Evolutionary conservation across 495 filamentous ascomycete species (phyloP).

Genomic region (Penicillium roqueforti): DNA sequence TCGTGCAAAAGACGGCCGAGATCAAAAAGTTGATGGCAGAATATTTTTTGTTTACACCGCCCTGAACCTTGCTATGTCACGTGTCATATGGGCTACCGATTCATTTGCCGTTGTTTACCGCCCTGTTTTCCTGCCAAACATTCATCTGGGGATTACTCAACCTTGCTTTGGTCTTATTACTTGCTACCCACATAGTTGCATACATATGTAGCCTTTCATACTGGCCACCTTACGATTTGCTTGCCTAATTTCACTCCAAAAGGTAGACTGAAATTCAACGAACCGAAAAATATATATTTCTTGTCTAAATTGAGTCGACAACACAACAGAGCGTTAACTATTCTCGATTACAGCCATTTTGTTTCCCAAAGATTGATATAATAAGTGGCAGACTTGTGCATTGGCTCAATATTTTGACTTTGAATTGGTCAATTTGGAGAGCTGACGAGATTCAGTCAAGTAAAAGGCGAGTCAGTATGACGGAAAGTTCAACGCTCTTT

Average conservation of each 20-base stretch:
- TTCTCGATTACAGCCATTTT: neutral
- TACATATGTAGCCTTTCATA: neutral
- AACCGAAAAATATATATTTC: neutral
- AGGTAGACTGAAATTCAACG: neutral
- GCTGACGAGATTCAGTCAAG: neutral
- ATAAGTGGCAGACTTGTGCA: neutral
- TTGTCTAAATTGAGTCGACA: neutral
- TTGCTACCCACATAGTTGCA: too few relatives aligned
- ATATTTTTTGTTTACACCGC: conserved; percentile 42
- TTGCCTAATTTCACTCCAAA: neutral
- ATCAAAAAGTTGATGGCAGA: conserved; percentile 41
- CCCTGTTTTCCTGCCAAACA: neutral
- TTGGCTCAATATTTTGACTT: neutral
- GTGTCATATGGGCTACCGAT: conserved; percentile 10
- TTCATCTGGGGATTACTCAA: neutral
- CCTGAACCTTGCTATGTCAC: conserved; percentile 18
- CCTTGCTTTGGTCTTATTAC: neutral
- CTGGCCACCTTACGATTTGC: neutral
- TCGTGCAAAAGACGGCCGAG: conserved; percentile 12
- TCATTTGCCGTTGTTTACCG: neutral
- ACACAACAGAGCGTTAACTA: neutral
- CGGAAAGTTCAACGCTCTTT: conserved; percentile 19
- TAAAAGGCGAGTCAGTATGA: neutral
- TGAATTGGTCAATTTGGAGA: neutral
- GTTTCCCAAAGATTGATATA: neutral